Evolutionary conservation across 2,329 filamentous ascomycete species (phyloP).

Genomic region (Botrytis tulipae): DNA sequence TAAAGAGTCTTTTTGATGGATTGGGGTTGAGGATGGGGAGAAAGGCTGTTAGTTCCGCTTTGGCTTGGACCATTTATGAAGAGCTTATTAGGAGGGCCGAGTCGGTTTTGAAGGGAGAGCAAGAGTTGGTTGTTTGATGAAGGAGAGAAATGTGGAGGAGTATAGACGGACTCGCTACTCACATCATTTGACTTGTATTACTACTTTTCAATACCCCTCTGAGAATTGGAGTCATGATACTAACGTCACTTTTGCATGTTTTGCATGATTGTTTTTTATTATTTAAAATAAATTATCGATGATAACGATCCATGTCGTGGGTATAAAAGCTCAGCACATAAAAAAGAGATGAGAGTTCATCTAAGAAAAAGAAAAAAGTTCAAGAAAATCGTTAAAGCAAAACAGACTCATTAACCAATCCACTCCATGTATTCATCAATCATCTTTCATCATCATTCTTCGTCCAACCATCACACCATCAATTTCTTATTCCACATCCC

Average conservation of each 20-base stretch:
- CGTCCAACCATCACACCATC: background rate
- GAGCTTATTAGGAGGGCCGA: conserved; percentile 76
- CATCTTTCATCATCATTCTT: background rate
- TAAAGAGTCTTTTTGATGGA: conserved; percentile 80
- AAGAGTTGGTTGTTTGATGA: conserved; percentile 6
- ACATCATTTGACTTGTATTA: background rate
- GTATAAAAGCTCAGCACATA: conserved; percentile 10
- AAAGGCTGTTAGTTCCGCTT: conserved; percentile 89
- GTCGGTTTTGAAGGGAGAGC: conserved; percentile 24
- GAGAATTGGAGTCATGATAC: background rate
- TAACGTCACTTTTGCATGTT: background rate
- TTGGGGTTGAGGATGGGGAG: conserved; percentile 81
- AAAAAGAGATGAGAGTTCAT: conserved; percentile 15
- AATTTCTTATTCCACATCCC: background rate
- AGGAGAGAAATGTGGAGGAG: no score
- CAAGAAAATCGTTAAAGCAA: background rate
- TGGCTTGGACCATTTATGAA: conserved; percentile 97
- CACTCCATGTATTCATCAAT: background rate
- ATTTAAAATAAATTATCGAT: background rate
- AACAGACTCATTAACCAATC: background rate
- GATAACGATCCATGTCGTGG: background rate
- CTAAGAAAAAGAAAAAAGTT: background rate
- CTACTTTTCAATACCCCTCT: background rate
- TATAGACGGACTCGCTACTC: conserved; percentile 1
- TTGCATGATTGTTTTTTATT: background rate